Percentiles rank a stretch among this genome's conserved stretches.
Evolutionary conservation across 192 early-diverging fungal genomes (phyloP).

Genomic region (Coemansia sp.): DNA sequence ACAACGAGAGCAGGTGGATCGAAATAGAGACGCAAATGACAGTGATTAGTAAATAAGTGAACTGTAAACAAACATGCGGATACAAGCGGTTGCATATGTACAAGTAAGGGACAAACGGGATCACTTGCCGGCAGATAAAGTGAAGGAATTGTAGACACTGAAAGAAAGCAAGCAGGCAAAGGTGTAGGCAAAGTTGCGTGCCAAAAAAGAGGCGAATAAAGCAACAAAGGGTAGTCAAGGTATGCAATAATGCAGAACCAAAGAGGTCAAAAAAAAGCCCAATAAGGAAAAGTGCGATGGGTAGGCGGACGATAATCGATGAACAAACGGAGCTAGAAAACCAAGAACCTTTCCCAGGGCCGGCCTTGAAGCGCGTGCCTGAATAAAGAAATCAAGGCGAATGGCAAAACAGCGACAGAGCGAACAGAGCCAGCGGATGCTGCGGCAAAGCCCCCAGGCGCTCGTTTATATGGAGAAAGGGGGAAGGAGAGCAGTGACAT

Average conservation of each 20-base stretch:
- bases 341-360: not conserved
- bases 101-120: not conserved
- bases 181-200: not conserved
- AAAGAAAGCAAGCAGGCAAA: not conserved
- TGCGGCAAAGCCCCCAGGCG: not conserved
- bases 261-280: slow-evolving; percentile 2
- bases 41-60: not conserved
- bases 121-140: not conserved
- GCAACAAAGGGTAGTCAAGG: not conserved
- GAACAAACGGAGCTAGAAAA: slow-evolving; percentile 11
- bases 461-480: not conserved
- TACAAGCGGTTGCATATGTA: not conserved
- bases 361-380: not conserved
- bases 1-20: slow-evolving; percentile 2
- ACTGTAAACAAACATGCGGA: not conserved
- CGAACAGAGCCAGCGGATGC: not conserved
- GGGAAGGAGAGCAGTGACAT: not conserved
- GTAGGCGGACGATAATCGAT: not conserved
- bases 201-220: not conserved
- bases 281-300: slow-evolving; percentile 7
- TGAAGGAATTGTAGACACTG: not conserved
- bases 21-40: not conserved
- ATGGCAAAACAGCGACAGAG: slow-evolving; percentile 8
- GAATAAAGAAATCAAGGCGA: slow-evolving; percentile 12
- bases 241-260: slow-evolving; percentile 1